Percentiles rank a stretch among this genome's conserved stretches.
Evolutionary conservation across 495 filamentous ascomycete species (phyloP).

Genomic region (Penicillium subrubescens): DNA sequence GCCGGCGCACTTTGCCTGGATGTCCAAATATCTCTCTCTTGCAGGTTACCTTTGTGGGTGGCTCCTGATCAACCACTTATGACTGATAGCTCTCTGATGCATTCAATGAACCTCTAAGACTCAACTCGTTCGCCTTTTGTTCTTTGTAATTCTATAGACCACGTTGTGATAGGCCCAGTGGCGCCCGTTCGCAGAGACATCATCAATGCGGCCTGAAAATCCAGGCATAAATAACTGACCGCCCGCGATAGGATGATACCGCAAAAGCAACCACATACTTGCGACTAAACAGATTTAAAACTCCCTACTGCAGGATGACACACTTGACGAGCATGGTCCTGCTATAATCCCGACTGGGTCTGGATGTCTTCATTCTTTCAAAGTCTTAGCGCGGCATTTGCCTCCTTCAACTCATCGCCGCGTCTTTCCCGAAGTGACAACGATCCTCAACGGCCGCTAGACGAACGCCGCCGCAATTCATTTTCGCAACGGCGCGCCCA

Average conservation of each 20-base stretch:
- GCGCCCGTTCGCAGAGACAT: background rate
- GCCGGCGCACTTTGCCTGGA: constrained; percentile 12
- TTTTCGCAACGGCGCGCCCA: background rate
- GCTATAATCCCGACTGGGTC: constrained; percentile 4
- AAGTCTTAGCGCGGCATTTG: background rate
- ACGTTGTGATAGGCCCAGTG: background rate
- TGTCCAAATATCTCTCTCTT: constrained; percentile 7
- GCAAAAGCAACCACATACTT: constrained; percentile 12
- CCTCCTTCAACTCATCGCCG: constrained; percentile 14
- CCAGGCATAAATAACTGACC: constrained; percentile 22
- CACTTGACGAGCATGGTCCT: constrained; percentile 16
- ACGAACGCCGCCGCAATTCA: background rate
- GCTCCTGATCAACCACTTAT: constrained; percentile 16
- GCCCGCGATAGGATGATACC: constrained; percentile 32
- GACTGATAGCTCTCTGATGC: background rate
- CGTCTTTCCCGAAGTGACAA: constrained; percentile 15
- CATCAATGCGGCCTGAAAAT: constrained; percentile 9
- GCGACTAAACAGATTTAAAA: constrained; percentile 7
- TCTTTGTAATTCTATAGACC: background rate
- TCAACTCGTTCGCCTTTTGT: background rate
- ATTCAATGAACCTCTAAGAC: constrained; percentile 5
- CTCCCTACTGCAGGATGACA: constrained; percentile 16
- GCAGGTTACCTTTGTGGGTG: constrained; percentile 8
- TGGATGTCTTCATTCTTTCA: constrained; percentile 14
- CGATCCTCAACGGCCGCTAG: constrained; percentile 20